These are phyloP conservation scores for Xylaria nigripes DNA, from an alignment of 495 filamentous ascomycete species.

Conservation along the genomic window DNA sequence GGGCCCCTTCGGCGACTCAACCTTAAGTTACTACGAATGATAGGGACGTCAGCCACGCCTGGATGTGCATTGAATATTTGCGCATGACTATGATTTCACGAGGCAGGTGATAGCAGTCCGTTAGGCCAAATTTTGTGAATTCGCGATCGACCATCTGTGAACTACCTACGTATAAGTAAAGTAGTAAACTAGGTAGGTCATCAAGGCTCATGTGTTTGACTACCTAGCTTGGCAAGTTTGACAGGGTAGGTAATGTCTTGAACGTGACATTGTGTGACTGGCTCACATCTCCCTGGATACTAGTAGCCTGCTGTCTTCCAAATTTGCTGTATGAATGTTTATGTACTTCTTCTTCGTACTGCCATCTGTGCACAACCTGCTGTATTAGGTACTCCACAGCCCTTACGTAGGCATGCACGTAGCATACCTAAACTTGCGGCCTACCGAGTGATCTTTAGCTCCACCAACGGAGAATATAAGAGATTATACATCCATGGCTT, in stretches of 20 bases:
- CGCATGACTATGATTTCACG: background rate
- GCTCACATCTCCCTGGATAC: background rate
- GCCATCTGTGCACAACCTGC: slow-evolving; percentile 8
- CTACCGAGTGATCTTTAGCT: slow-evolving; percentile 9
- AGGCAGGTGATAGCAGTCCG: background rate
- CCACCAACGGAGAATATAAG: slow-evolving; percentile 13
- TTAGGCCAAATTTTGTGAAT: background rate
- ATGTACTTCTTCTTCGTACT: too few species aligned
- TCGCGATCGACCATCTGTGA: background rate
- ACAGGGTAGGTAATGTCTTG: background rate
- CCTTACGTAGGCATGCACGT: slow-evolving; percentile 16
- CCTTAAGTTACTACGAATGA: too few species aligned
- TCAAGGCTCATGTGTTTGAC: background rate
- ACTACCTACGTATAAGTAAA: too few species aligned
- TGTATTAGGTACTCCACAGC: slow-evolving; percentile 2
- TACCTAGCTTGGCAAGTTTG: slow-evolving; percentile 11
- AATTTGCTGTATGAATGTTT: too few species aligned
- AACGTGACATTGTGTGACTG: background rate
- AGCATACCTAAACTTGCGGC: slow-evolving; percentile 9
- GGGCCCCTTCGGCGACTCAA: too few species aligned
- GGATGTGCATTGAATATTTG: background rate
- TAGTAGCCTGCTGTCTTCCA: background rate
- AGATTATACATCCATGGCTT: slow-evolving; percentile 27
- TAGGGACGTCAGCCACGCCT: background rate
- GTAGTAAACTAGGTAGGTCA: too few species aligned